A percentile compares a stretch with the other conserved stretches of the same genome.
Evolutionary conservation across 2,329 filamentous ascomycete species (phyloP).

Genomic region (Fusarium stilboides): DNA sequence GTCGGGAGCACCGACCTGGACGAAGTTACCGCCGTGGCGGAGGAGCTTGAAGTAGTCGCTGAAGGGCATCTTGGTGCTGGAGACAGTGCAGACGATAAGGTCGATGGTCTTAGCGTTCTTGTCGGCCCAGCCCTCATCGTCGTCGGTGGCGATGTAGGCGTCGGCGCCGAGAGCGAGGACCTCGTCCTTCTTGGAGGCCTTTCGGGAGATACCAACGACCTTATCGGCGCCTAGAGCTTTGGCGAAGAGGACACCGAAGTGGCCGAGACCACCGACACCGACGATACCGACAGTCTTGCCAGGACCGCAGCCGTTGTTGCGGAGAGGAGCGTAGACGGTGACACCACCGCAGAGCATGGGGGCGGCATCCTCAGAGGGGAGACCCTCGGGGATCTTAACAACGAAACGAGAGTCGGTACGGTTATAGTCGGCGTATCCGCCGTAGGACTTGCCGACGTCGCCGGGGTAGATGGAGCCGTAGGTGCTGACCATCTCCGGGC

Average conservation of each 20-base stretch:
- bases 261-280: slow-evolving; percentile 77
- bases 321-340: slow-evolving; percentile 75
- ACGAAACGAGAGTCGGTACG: slow-evolving; percentile 61
- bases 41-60: slow-evolving; percentile 73
- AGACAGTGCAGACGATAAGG: slow-evolving; percentile 73
- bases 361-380: slow-evolving; percentile 61
- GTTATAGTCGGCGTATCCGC: slow-evolving; percentile 62
- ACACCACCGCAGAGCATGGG: slow-evolving; percentile 80
- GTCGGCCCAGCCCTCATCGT: slow-evolving; percentile 68
- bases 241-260: slow-evolving; percentile 77
- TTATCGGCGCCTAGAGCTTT: slow-evolving; percentile 75
- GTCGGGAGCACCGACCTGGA: slow-evolving; percentile 68
- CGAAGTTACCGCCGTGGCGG: slow-evolving; percentile 71
- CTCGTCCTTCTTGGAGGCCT: slow-evolving; percentile 66
- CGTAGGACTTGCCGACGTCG: slow-evolving; percentile 58
- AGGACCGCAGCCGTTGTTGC: slow-evolving; percentile 73
- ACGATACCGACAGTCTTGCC: slow-evolving; percentile 77
- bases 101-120: slow-evolving; percentile 67
- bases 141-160: slow-evolving; percentile 58
- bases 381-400: slow-evolving; percentile 61
- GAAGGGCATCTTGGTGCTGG: slow-evolving; percentile 69
- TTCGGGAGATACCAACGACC: slow-evolving; percentile 71
- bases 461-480: slow-evolving; percentile 67
- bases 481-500: slow-evolving; percentile 61
- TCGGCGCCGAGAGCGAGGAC: slow-evolving; percentile 71